Evolutionary conservation across 2,329 filamentous ascomycete genomes (phyloP).

Genomic region (Monilinia aucupariae): DNA sequence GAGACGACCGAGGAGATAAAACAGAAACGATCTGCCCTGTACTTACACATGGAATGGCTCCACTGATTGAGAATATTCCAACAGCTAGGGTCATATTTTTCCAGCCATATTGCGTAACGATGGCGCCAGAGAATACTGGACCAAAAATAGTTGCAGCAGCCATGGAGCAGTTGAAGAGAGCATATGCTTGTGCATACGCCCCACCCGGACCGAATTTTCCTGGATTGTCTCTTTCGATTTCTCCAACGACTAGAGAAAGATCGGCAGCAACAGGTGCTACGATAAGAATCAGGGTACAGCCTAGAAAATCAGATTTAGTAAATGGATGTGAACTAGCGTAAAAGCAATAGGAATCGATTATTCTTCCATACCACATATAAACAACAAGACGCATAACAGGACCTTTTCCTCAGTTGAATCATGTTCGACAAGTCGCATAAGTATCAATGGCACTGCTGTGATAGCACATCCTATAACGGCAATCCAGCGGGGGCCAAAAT

Average conservation of each 20-base stretch:
- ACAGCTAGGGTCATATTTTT: constrained; percentile 46
- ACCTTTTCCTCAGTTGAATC: constrained; percentile 56
- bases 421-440: constrained; percentile 56
- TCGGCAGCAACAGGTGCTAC: constrained; percentile 65
- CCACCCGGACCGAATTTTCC: constrained; percentile 49
- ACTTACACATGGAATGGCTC: constrained; percentile 66
- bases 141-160: constrained; percentile 46
- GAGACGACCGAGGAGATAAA: background rate
- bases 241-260: constrained; percentile 51
- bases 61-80: constrained; percentile 34
- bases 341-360: background rate
- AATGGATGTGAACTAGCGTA: constrained; percentile 20
- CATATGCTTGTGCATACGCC: constrained; percentile 54
- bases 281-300: constrained; percentile 46
- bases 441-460: constrained; percentile 52
- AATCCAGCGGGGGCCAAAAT: constrained; percentile 57
- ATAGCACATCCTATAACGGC: constrained; percentile 53
- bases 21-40: background rate
- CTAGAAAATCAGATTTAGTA: background rate
- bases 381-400: constrained; percentile 57
- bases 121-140: constrained; percentile 46
- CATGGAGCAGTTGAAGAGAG: constrained; percentile 48
- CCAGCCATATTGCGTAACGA: constrained; percentile 45
- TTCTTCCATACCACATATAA: constrained; percentile 44
- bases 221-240: constrained; percentile 46